A percentile compares a stretch with the other conserved stretches of the same genome.
These are phyloP conservation scores for Hortaea sp. DNA, from an alignment of 2,329 filamentous ascomycete species.

Conservation along the genomic window DNA sequence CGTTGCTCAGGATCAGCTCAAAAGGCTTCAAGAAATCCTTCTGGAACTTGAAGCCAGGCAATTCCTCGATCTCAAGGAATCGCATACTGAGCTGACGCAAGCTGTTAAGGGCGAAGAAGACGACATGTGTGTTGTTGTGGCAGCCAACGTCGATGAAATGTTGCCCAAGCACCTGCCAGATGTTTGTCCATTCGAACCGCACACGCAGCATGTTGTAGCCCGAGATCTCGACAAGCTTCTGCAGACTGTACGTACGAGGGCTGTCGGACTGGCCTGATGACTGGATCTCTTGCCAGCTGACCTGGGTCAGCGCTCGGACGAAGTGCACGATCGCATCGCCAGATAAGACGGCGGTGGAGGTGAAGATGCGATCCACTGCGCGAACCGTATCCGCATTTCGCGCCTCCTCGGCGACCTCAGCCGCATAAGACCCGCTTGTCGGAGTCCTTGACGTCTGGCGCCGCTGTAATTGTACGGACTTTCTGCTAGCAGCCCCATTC, in stretches of 20 bases:
- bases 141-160: constrained; percentile 98
- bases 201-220: constrained; percentile 99
- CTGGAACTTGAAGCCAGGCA: constrained; percentile 98
- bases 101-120: constrained; percentile 95
- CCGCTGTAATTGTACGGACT: constrained; percentile 46
- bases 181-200: constrained; percentile 94
- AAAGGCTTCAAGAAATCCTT: constrained; percentile 99
- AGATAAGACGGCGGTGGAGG: constrained; percentile 84
- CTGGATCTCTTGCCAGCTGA: constrained; percentile 98
- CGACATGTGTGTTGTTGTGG: constrained; percentile 90
- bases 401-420: constrained; percentile 82
- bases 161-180: constrained; percentile 94
- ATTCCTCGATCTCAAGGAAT: constrained; percentile 95
- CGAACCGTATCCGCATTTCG: constrained; percentile 88
- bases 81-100: constrained; percentile 93
- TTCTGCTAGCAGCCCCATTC: constrained; percentile 5
- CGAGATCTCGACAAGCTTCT: constrained; percentile 97
- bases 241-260: constrained; percentile 89
- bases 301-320: constrained; percentile 80
- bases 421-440: constrained; percentile 43
- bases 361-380: constrained; percentile 90
- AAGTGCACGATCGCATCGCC: constrained; percentile 95
- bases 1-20: constrained; percentile 93
- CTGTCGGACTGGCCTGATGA: constrained; percentile 94
- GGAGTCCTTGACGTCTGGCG: constrained; percentile 37